Evolutionary conservation across 2,329 filamentous ascomycete genomes (phyloP).

Genomic region (Botryotinia calthae): DNA sequence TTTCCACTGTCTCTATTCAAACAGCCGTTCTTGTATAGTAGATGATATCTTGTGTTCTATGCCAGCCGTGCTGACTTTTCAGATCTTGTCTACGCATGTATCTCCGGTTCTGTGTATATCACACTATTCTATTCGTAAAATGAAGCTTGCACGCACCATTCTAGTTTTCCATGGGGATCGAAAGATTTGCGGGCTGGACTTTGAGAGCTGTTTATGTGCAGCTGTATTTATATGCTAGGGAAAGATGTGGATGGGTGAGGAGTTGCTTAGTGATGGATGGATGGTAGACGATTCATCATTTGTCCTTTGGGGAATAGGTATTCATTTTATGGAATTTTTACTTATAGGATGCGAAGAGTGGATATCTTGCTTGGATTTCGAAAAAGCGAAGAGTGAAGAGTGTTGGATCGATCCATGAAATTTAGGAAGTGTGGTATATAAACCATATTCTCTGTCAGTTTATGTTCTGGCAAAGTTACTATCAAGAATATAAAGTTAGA

Average conservation of each 20-base stretch:
- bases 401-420: not conserved
- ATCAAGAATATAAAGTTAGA: too few relatives aligned
- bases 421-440: fast-evolving
- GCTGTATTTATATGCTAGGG: not conserved
- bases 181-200: not conserved
- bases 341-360: not conserved
- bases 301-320: not conserved
- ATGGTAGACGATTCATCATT: not conserved
- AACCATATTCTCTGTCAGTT: not conserved
- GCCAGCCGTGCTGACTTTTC: too few relatives aligned
- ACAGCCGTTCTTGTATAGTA: fast-evolving
- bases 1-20: not conserved
- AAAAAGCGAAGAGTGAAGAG: not conserved
- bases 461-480: too few relatives aligned
- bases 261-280: not conserved
- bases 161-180: fast-evolving
- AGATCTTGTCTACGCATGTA: too few relatives aligned
- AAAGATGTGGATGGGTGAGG: not conserved
- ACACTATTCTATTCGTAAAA: not conserved
- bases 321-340: fast-evolving
- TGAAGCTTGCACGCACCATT: not conserved
- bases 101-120: not conserved
- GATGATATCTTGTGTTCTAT: not conserved
- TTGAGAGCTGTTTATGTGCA: not conserved
- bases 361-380: fast-evolving